phyloP scores from a whole-genome alignment of 1,284 basidiomycete species.

The Uromyces viciae-fabae region DNA sequence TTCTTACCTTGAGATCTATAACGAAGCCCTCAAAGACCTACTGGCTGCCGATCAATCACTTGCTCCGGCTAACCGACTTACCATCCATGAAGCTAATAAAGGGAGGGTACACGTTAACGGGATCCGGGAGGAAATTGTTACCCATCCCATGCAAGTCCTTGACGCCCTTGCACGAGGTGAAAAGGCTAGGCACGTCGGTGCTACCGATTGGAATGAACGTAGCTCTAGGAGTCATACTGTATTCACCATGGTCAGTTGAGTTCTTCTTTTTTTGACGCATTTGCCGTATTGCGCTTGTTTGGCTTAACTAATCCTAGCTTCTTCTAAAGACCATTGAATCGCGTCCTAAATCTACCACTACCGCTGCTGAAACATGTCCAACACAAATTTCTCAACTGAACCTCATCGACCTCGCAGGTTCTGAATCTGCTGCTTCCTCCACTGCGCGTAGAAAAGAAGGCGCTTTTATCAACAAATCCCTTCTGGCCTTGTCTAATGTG shows the following conservation, averaged over 20 bases:
- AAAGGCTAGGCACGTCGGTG: conserved; percentile 77
- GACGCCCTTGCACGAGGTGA: conserved; percentile 81
- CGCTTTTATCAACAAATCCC: conserved; percentile 73
- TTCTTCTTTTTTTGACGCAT: not conserved
- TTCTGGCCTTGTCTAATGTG: conserved; percentile 55
- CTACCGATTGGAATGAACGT: conserved; percentile 92
- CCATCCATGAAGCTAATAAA: conserved; percentile 39
- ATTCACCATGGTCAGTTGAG: conserved; percentile 68
- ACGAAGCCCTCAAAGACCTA: conserved; percentile 61
- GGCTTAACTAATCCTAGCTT: not conserved
- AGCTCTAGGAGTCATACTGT: conserved; percentile 89
- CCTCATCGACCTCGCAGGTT: conserved; percentile 93
- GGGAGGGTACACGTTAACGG: conserved; percentile 61
- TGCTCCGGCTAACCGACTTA: conserved; percentile 6
- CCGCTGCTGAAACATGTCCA: conserved; percentile 50
- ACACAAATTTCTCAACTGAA: conserved; percentile 59
- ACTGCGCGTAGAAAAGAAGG: conserved; percentile 87
- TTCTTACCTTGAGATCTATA: conserved; percentile 63
- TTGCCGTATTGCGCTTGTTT: not conserved
- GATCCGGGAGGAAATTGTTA: conserved; percentile 84
- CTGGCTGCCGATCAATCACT: conserved; percentile 46
- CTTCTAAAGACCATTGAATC: conserved; percentile 62
- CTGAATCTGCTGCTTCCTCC: conserved; percentile 88
- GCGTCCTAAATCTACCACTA: conserved; percentile 62
- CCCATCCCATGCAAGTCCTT: conserved; percentile 75